phyloP scores from a whole-genome alignment of 495 filamentous ascomycete species.

The Penicillium paradoxum region DNA sequence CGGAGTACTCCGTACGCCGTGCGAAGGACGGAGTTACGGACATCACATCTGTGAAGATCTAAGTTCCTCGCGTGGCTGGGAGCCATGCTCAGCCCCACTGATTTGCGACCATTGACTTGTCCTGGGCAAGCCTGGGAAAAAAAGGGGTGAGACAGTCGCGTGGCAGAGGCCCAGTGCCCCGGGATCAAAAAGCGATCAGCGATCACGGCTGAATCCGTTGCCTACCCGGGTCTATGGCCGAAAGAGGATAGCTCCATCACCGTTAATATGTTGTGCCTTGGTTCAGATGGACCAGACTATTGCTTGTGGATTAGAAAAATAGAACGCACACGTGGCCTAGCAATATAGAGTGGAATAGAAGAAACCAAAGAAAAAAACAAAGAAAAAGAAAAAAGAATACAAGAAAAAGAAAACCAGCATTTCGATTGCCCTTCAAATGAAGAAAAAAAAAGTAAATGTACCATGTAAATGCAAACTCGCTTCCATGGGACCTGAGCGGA shows the following conservation, averaged over 20 bases:
- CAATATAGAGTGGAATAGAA: not conserved
- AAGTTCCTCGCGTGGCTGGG: not conserved
- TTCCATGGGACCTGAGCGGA: not conserved
- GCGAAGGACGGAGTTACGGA: not conserved
- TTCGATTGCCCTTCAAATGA: not conserved
- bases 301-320: not conserved
- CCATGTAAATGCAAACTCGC: not conserved
- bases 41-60: not conserved
- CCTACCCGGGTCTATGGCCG: conserved; percentile 10
- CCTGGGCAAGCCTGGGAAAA: not conserved
- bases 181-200: conserved; percentile 2
- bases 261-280: not conserved
- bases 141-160: conserved; percentile 9
- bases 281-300: conserved; percentile 1
- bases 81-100: conserved; percentile 5
- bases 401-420: not conserved
- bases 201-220: conserved; percentile 12
- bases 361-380: no score
- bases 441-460: not conserved
- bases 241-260: conserved; percentile 9
- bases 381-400: no score
- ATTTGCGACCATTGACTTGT: conserved; percentile 3
- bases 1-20: not conserved
- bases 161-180: conserved; percentile 9
- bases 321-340: not conserved